phyloP scores from a whole-genome alignment of 2,329 filamentous ascomycete genomes.

The Calycina marina region DNA sequence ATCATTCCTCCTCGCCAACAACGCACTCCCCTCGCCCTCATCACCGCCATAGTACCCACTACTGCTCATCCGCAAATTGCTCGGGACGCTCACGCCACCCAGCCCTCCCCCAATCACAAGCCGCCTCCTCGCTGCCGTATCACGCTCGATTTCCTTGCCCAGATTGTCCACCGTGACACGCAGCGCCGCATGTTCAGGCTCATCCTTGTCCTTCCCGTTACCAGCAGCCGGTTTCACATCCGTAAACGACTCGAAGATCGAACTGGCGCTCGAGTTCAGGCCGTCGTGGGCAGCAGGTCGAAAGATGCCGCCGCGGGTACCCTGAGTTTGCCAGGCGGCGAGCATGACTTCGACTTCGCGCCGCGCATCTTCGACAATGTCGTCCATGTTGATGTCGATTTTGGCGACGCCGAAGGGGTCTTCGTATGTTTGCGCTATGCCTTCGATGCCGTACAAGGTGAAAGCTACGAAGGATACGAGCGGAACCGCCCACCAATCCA shows the following conservation, averaged over 20 bases:
- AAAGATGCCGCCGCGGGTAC: slow-evolving; percentile 13
- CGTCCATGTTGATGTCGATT: slow-evolving; percentile 55
- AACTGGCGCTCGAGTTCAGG: neutral
- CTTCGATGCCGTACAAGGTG: slow-evolving; percentile 43
- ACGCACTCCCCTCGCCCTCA: neutral
- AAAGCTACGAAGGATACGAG: slow-evolving; percentile 46
- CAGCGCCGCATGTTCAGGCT: neutral
- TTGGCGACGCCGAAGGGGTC: slow-evolving; percentile 52
- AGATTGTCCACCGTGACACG: neutral
- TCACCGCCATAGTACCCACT: neutral
- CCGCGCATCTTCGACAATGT: slow-evolving; percentile 44
- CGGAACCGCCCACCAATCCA: slow-evolving; percentile 46
- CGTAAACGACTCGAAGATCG: neutral
- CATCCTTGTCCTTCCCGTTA: neutral
- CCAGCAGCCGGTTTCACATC: neutral
- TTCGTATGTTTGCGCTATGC: slow-evolving; percentile 37
- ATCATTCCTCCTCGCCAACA: neutral
- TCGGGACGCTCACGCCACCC: neutral
- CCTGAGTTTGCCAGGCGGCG: slow-evolving; percentile 35
- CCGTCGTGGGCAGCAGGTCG: slow-evolving; percentile 7
- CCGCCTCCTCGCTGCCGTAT: neutral
- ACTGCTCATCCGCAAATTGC: neutral
- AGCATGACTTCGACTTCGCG: slow-evolving; percentile 42
- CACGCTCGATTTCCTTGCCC: neutral
- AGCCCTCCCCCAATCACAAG: neutral